A percentile compares a stretch with the other conserved stretches of the same genome.
phyloP scores from a whole-genome alignment of 176 grass and related monocot species.

The Hordeum marinum region DNA sequence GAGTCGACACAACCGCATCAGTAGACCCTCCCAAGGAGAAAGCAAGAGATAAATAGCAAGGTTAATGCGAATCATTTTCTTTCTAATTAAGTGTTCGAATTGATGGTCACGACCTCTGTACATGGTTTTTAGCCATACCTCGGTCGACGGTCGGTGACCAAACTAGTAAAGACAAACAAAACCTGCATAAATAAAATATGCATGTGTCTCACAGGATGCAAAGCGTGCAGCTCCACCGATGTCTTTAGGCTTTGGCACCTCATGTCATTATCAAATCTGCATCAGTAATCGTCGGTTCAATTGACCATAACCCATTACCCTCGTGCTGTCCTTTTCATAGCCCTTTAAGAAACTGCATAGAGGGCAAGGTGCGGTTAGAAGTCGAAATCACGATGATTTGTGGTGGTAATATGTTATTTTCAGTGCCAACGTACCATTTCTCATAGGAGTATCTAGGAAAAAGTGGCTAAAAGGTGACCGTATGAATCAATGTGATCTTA shows the following conservation, averaged over 20 bases:
- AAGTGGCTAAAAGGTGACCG: not conserved
- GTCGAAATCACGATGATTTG: conserved; percentile 9
- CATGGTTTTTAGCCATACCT: too few relatives aligned
- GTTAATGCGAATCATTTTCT: too few relatives aligned
- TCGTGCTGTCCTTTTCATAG: not conserved
- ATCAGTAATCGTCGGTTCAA: not conserved
- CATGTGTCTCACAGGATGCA: not conserved
- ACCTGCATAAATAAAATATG: not conserved
- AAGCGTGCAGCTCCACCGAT: not conserved
- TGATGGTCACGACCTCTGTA: too few relatives aligned
- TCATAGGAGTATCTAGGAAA: not conserved
- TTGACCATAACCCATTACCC: not conserved
- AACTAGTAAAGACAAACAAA: not conserved
- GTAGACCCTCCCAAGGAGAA: too few relatives aligned
- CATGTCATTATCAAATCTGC: not conserved
- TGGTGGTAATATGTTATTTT: not conserved
- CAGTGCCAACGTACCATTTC: not conserved
- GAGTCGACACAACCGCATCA: too few relatives aligned
- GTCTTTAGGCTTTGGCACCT: not conserved
- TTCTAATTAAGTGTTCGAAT: too few relatives aligned
- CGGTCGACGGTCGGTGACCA: not conserved
- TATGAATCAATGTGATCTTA: not conserved
- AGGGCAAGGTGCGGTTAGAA: not conserved
- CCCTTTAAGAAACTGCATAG: not conserved
- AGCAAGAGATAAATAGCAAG: too few relatives aligned